These are phyloP conservation scores for Pseudoturritis turrita DNA, from an alignment of 345 rosid species.

Conservation along the genomic window DNA sequence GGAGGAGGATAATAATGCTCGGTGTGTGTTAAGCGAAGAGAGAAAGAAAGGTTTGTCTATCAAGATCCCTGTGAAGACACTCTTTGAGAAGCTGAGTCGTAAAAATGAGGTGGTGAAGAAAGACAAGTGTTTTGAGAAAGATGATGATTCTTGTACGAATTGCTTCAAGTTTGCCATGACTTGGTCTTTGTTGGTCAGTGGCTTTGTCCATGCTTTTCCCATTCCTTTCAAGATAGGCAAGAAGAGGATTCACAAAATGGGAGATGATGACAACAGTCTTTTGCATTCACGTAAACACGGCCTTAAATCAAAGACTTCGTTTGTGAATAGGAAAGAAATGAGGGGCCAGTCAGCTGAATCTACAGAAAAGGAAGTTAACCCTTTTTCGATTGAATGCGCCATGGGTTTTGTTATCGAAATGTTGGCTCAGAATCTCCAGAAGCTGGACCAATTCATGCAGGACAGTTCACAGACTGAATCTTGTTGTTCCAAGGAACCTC, in stretches of 20 bases:
- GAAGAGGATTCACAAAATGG: slow-evolving; percentile 42
- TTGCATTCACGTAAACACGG: slow-evolving; percentile 25
- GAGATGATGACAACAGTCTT: slow-evolving; percentile 37
- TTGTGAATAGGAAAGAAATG: slow-evolving; percentile 31
- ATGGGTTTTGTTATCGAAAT: slow-evolving; percentile 54
- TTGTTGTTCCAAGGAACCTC: slow-evolving; percentile 26
- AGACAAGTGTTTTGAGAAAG: slow-evolving; percentile 36
- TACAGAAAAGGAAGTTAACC: slow-evolving; percentile 36
- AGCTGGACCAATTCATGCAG: slow-evolving; percentile 53
- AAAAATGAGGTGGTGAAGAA: slow-evolving; percentile 34
- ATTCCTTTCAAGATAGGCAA: slow-evolving; percentile 50
- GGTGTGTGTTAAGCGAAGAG: slow-evolving; percentile 42
- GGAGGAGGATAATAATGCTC: slow-evolving; percentile 5
- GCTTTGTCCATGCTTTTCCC: slow-evolving; percentile 64
- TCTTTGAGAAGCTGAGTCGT: slow-evolving; percentile 30
- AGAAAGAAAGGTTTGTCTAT: slow-evolving; percentile 52
- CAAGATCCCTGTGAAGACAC: slow-evolving; percentile 50
- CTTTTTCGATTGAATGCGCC: slow-evolving; percentile 44
- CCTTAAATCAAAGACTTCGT: slow-evolving; percentile 27
- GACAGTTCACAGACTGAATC: slow-evolving; percentile 30
- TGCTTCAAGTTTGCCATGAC: slow-evolving; percentile 74
- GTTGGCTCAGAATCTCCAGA: slow-evolving; percentile 56
- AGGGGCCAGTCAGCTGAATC: slow-evolving; percentile 20
- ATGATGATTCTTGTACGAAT: slow-evolving; percentile 54
- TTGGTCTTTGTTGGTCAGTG: slow-evolving; percentile 70